Conservation (phyloP, 2,329 filamentous ascomycete genomes). For the Fusarium tjaetaba region DNA sequence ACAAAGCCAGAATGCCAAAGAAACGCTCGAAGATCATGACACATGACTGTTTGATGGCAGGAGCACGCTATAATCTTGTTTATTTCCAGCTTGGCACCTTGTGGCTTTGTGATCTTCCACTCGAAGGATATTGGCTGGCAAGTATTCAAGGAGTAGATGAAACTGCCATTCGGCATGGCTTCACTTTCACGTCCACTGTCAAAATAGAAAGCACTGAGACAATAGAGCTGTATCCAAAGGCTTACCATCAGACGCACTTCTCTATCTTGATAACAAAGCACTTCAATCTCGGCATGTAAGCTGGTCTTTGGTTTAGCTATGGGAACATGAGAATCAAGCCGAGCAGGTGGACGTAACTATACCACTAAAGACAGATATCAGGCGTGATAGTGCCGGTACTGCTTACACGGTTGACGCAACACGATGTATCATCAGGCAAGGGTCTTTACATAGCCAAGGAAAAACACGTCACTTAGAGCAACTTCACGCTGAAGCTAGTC, state of each 20-base stretch:
- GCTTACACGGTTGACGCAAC: background rate
- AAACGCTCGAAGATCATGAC: background rate
- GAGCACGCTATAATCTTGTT: background rate
- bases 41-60: background rate
- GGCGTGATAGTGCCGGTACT: background rate
- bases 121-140: background rate
- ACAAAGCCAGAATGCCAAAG: background rate
- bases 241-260: background rate
- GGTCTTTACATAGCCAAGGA: background rate
- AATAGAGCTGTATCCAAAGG: background rate
- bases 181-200: background rate
- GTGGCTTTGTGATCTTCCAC: background rate
- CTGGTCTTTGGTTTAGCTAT: background rate
- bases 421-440: background rate
- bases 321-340: background rate
- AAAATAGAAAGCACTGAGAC: background rate
- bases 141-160: background rate
- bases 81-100: background rate
- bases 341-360: background rate
- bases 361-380: background rate
- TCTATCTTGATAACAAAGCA: background rate
- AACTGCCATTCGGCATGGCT: background rate
- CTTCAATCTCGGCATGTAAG: background rate
- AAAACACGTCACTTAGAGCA: background rate
- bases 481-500: background rate